Base-by-base conservation (phyloP, 768 basidiomycete genomes). In the Kwoniella shandongensis region DNA sequence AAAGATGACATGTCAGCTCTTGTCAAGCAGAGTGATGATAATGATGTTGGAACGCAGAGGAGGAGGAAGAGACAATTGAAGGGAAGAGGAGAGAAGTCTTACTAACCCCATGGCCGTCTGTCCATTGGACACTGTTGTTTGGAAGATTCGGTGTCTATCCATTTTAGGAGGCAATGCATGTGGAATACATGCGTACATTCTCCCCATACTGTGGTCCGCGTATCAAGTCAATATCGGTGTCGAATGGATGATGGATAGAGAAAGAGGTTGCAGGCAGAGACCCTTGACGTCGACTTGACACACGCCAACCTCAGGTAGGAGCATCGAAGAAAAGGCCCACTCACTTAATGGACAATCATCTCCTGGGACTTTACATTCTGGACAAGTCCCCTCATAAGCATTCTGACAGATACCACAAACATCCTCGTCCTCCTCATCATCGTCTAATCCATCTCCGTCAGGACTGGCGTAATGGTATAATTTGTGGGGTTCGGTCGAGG, bases 61-160 rank as follows among this genome's bases (percentile, higher is more conserved):
- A 17, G 29, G 3, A 13, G 10, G 35, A 47, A 29, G 39, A 23
- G 11, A 35, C 15, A 12, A 12, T n/a, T 38, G 44, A 42, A 35
- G 26, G 25, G 29, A 30, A 30, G 4, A 40, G 30, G 18, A 26
- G 10, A 27, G 13, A 13, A 6, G 32, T 32, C 13, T 13, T 12
- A 74, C 75, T 67, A 56, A 93, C 92, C 86, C 94, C 94, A 99
- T 2, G 86, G 80, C 67, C 91, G 80, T 27, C 96, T 81, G 73
- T 98, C 94, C 91, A 99, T 93, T n/a, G 96, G 96, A 80, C 96
- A 99, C 66, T 93, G 91, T 66, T 88, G 86, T 75, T 97, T 97
- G 32, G 89, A 92, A 13, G 88, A 85, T 4, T 84, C 79, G 0
- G 92, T 93, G 3, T 86, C 86, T 58, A 97, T 84, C 96, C 96